A percentile compares a stretch with the other conserved stretches of the same genome.
Evolutionary conservation across 2,329 filamentous ascomycete species (phyloP).

Genomic region (Colletotrichum neosansevieriae): DNA sequence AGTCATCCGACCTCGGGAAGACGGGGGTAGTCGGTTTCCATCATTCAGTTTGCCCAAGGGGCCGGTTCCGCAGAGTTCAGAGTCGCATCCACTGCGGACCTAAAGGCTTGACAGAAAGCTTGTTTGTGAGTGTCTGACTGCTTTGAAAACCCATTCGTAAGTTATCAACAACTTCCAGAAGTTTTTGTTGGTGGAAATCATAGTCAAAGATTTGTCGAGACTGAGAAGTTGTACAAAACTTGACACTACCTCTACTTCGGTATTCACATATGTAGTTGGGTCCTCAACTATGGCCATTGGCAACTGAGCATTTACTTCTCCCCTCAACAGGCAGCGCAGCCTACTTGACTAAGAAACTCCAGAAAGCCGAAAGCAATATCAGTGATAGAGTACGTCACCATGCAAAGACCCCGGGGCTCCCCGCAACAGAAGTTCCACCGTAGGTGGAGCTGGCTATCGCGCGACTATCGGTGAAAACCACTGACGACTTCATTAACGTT

Average conservation of each 20-base stretch:
- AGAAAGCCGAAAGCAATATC: too few species aligned
- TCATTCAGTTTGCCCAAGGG: not conserved
- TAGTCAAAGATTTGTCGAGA: too few species aligned
- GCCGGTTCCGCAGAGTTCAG: not conserved
- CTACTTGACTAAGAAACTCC: too few species aligned
- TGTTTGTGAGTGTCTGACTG: not conserved
- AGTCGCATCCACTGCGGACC: not conserved
- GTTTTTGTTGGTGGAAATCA: too few species aligned
- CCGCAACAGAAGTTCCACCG: slow-evolving; percentile 24
- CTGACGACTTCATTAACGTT: not conserved
- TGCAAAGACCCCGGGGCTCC: not conserved
- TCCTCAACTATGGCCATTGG: too few species aligned
- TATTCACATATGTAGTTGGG: too few species aligned
- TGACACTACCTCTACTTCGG: too few species aligned
- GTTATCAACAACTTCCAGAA: too few species aligned
- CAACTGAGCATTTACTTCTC: too few species aligned
- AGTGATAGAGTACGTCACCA: not conserved
- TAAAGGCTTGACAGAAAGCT: slow-evolving; percentile 4
- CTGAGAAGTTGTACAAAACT: too few species aligned
- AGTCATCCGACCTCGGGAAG: slow-evolving; percentile 5
- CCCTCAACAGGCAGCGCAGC: too few species aligned
- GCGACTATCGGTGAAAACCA: not conserved
- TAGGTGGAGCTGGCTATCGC: not conserved
- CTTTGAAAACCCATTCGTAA: too few species aligned
- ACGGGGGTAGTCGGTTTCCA: not conserved